A percentile compares a stretch with the other conserved stretches of the same genome.
Conservation (phyloP, 768 basidiomycete genomes). For the Russula ochroleuca region DNA sequence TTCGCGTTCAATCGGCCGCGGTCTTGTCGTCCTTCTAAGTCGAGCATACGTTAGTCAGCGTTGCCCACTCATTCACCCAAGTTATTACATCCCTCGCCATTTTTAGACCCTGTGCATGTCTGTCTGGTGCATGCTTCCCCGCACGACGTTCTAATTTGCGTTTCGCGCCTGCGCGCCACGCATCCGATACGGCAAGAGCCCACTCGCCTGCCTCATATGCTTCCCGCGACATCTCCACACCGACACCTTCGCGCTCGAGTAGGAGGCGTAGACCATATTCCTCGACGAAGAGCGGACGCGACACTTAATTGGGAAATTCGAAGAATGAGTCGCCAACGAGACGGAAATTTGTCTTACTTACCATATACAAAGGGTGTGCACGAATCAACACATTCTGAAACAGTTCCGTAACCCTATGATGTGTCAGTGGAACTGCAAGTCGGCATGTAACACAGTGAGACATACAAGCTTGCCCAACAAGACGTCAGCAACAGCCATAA, state of each 20-base stretch:
- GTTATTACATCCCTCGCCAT: conserved; percentile 48
- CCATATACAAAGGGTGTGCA: conserved; percentile 77
- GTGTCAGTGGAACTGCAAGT: conserved; percentile 9
- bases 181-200: conserved; percentile 55
- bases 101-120: conserved; percentile 41
- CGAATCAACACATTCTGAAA: conserved; percentile 72
- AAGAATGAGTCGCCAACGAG: background rate
- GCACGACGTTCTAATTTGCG: conserved; percentile 48
- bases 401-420: conserved; percentile 73
- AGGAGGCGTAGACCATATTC: conserved; percentile 70
- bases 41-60: background rate
- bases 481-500: conserved; percentile 69
- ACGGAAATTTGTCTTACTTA: conserved; percentile 32
- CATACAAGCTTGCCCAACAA: conserved; percentile 72
- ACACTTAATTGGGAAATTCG: conserved; percentile 45
- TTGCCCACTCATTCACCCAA: conserved; percentile 44
- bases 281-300: conserved; percentile 75
- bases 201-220: conserved; percentile 72
- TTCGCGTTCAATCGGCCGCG: background rate
- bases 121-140: conserved; percentile 40
- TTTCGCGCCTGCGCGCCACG: conserved; percentile 48
- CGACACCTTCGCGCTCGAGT: conserved; percentile 59
- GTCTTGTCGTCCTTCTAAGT: background rate
- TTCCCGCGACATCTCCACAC: conserved; percentile 60
- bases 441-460: conserved; percentile 15